Evolutionary conservation across 129 eudicot genomes (phyloP), one percentile per base, ranked within the genome.

Genomic region (Heracleum sosnowskyi): DNA sequence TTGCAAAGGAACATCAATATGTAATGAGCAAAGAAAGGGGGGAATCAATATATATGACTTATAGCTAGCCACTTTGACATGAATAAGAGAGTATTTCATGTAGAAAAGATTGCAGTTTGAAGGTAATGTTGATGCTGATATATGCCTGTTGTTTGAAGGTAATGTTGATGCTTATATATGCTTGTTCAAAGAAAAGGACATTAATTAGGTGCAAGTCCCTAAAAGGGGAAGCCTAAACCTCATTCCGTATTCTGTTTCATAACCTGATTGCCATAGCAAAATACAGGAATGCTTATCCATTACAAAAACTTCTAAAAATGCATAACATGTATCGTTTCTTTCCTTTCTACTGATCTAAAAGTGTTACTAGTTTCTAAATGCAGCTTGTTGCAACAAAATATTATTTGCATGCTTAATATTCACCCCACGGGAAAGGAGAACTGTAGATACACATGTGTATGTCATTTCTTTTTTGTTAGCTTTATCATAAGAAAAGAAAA

Each of bases 241-340:
- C 36, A 28, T 37, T 40, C 16, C 40, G 24, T 72, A 41, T 22
- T 72, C 29, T 22, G n/a, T n/a, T n/a, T n/a, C n/a, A n/a, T n/a
- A 41, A 18, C 53, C 41, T 69, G 29, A 72, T 5, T 24, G 5
- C 36, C 17, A 7, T 12, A n/a, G 8, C 16, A 72, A n/a, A 72
- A 41, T n/a, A 72, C 49, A 72, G 22, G 7, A 41, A 72, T 72
- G 35, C 76, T 41, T 72, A 45, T 69, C 26, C 74, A 36, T 69
- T 16, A 34, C 74, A 36, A 66, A 36, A 37, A 41, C 53, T n/a
- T 72, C 22, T 40, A n/a, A 72, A 20, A 72, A 39, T 41, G 34
- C 22, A n/a, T 24, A 11, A 4, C 22, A 13, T 40, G 53, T 72
- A 72, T 72, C 11, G 44, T 20, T 37, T 40, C 29, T 72, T 41